Evolutionary conservation across 768 basidiomycete species (phyloP), one percentile per base, ranked within the genome.

Genomic region (Agaricus sinodeliciosus): DNA sequence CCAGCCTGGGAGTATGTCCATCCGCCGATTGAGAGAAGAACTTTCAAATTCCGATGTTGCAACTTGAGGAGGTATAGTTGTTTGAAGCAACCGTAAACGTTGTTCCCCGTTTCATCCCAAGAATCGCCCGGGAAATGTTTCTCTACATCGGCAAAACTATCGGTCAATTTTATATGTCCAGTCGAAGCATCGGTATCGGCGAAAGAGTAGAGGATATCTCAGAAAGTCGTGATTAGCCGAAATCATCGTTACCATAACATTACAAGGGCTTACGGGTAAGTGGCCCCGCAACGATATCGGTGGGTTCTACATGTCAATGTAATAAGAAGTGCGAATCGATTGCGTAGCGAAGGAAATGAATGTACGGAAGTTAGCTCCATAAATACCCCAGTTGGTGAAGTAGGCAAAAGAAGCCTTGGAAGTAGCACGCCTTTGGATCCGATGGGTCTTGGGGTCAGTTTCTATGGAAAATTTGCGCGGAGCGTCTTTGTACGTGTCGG

Each of bases 81-180:
- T 69, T 91, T 91, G 60, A 93, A 67, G 64, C 82, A 84, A 0
- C 88, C 89, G 57, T 90, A 93, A 4, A 91, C 68, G 60, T 91
- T 90, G 64, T 82, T 88, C 16, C 88, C 90, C 0, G 71, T 56
- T 16, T 90, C 87, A 58, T 72, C 70, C 89, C 86, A 90, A 9
- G 80, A 80, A 60, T 91, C 89, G 2, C 76, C 75, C 0, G 84
- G 71, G 69, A 76, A 87, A 58, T 81, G 84, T 80, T 85, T 85
- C 84, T 87, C 68, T 62, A 81, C 72, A 62, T 93, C 90, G 3
- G 87, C 86, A 65, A 85, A 91, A 8, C 73, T 62, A 62, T 91
- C 90, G 2, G 85, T 86, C 16, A 91, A 72, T 12, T 64, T 67
- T 58, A 90, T 85, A 15, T 68, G 63, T 11, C 90, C 89, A 0